phyloP scores from a whole-genome alignment of 2,329 filamentous ascomycete genomes.

The Pestalotiopsis sp. region DNA sequence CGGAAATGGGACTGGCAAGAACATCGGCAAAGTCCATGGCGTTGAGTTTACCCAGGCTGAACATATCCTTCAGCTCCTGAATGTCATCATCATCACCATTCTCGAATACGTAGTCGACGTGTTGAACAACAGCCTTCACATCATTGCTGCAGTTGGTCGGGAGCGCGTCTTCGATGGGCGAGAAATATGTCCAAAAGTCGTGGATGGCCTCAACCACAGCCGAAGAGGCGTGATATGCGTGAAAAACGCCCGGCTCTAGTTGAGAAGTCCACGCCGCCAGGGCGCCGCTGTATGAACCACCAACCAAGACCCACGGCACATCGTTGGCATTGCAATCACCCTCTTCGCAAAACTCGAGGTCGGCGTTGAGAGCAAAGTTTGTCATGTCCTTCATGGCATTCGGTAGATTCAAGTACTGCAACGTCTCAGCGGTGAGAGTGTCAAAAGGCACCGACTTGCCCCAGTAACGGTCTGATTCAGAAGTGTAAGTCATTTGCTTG shows the following conservation, averaged over 20 bases:
- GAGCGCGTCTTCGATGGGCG: constrained; percentile 48
- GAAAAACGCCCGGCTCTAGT: constrained; percentile 49
- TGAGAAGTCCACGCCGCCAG: constrained; percentile 50
- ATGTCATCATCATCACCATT: constrained; percentile 38
- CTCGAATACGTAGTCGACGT: constrained; percentile 44
- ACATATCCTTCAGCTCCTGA: constrained; percentile 41
- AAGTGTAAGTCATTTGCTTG: constrained; percentile 1
- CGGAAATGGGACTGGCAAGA: constrained; percentile 43
- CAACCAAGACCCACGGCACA: constrained; percentile 55
- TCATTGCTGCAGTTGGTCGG: constrained; percentile 51
- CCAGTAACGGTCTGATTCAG: constrained; percentile 21
- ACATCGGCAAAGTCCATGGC: constrained; percentile 43
- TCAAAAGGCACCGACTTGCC: constrained; percentile 23
- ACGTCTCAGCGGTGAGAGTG: constrained; percentile 22
- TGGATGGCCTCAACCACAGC: constrained; percentile 49
- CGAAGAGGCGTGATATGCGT: constrained; percentile 53
- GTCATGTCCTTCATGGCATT: constrained; percentile 30
- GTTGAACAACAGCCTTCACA: constrained; percentile 45
- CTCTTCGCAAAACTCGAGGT: constrained; percentile 43
- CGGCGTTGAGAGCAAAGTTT: constrained; percentile 35
- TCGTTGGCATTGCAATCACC: constrained; percentile 40
- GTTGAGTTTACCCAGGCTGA: constrained; percentile 36
- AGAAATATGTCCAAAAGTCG: constrained; percentile 52
- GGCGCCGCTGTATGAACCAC: constrained; percentile 54
- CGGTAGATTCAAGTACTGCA: constrained; percentile 28